Percentiles rank a stretch among this genome's conserved stretches.
These are phyloP conservation scores for Penicillium brasilianum DNA, from an alignment of 2,329 filamentous ascomycete species.

Conservation along the genomic window DNA sequence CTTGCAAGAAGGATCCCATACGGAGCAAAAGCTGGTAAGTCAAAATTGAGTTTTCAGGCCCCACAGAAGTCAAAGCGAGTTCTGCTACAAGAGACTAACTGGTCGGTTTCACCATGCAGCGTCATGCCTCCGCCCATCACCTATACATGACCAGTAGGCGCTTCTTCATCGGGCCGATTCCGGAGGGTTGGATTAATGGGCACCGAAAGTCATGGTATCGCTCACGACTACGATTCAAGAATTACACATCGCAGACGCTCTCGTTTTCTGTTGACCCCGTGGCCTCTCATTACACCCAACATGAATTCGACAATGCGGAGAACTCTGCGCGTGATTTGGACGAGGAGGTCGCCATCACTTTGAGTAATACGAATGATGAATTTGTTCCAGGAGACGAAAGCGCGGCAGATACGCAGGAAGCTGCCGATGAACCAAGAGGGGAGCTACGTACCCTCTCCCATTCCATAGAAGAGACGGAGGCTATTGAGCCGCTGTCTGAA, in stretches of 20 bases:
- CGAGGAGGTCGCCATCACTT: constrained; percentile 24
- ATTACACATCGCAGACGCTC: constrained; percentile 54
- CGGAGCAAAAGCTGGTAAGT: constrained; percentile 58
- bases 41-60: neutral
- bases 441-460: constrained; percentile 35
- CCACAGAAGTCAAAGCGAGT: neutral
- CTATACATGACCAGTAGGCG: constrained; percentile 65
- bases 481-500: constrained; percentile 4
- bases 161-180: constrained; percentile 69
- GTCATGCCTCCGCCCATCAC: constrained; percentile 66
- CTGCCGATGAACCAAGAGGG: constrained; percentile 18
- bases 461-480: constrained; percentile 25
- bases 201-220: constrained; percentile 69
- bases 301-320: constrained; percentile 38
- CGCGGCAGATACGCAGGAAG: constrained; percentile 20
- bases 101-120: constrained; percentile 40
- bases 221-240: constrained; percentile 47
- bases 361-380: constrained; percentile 26
- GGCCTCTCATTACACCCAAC: constrained; percentile 48
- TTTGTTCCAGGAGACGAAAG: constrained; percentile 17
- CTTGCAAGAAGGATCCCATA: constrained; percentile 58
- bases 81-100: neutral
- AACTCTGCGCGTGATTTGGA: constrained; percentile 18
- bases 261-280: constrained; percentile 59
- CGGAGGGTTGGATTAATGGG: constrained; percentile 67